Percentiles rank a stretch among this genome's conserved stretches.
These are phyloP conservation scores for Tolypocladium inflatum DNA, from an alignment of 2,329 filamentous ascomycete species.

Conservation along the genomic window DNA sequence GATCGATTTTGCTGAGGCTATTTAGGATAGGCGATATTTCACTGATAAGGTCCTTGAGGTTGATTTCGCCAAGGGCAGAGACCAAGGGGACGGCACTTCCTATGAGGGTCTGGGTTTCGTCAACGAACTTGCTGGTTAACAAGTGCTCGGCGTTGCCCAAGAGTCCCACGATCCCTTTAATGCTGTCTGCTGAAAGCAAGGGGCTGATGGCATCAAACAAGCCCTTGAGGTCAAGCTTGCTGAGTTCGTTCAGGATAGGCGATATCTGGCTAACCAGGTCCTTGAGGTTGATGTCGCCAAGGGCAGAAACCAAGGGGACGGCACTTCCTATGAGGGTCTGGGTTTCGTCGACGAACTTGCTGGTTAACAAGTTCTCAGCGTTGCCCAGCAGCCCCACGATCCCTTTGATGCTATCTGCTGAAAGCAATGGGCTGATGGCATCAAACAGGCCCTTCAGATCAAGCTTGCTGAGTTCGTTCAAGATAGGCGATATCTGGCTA, in stretches of 20 bases:
- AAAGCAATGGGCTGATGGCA: background rate
- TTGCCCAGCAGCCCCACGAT: background rate
- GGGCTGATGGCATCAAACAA: background rate
- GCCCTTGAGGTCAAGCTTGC: background rate
- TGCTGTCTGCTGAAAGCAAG: background rate
- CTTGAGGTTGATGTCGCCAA: background rate
- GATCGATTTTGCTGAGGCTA: background rate
- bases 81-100: background rate
- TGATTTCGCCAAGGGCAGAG: background rate
- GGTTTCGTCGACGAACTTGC: background rate
- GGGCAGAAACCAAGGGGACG: background rate
- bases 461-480: background rate
- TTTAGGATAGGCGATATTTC: background rate
- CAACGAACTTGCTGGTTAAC: background rate
- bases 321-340: background rate
- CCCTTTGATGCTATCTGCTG: background rate
- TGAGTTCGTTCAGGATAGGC: background rate
- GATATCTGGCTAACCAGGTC: background rate
- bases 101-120: background rate
- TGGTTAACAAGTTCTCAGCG: background rate
- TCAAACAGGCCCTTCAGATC: background rate
- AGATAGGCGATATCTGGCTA: background rate
- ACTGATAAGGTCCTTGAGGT: background rate
- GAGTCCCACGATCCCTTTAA: background rate
- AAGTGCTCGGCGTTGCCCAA: background rate